Percentiles rank a stretch among this genome's conserved stretches.
These are phyloP conservation scores for Amorphotheca resinae DNA, from an alignment of 495 filamentous ascomycete genomes.

Conservation along the genomic window DNA sequence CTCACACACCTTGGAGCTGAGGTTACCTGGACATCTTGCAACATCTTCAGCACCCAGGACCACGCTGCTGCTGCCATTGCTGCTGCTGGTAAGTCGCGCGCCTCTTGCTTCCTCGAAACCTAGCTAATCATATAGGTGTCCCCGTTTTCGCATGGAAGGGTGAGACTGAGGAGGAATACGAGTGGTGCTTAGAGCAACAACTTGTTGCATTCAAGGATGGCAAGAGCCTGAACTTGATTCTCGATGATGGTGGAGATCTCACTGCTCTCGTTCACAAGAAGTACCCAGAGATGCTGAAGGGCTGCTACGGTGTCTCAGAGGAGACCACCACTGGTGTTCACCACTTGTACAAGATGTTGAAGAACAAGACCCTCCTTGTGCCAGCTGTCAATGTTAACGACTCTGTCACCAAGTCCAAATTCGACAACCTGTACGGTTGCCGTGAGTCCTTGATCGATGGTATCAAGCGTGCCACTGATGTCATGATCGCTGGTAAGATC, in stretches of 20 bases:
- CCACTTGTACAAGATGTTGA: constrained; percentile 97
- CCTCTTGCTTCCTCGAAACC: neutral
- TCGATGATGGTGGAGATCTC: constrained; percentile 96
- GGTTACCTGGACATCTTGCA: constrained; percentile 96
- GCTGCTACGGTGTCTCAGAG: constrained; percentile 96
- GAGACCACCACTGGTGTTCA: constrained; percentile 99
- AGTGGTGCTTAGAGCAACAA: constrained; percentile 99
- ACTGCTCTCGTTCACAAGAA: constrained; percentile 94
- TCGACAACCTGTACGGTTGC: constrained; percentile 99
- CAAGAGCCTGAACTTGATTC: constrained; percentile 95
- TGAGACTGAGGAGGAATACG: constrained; percentile 99
- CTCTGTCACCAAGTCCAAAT: constrained; percentile 78
- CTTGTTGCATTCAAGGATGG: constrained; percentile 90
- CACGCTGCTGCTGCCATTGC: constrained; percentile 94
- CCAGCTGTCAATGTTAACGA: constrained; percentile 96
- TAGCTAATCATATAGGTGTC: constrained; percentile 34
- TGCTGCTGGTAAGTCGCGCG: constrained; percentile 41
- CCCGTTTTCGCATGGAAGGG: constrained; percentile 99
- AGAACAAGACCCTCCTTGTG: constrained; percentile 78
- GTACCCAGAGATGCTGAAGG: constrained; percentile 94
- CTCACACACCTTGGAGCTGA: constrained; percentile 87
- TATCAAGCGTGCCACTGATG: constrained; percentile 99
- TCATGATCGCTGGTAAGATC: constrained; percentile 99
- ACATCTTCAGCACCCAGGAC: constrained; percentile 99
- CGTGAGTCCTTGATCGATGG: constrained; percentile 96